A percentile compares a stretch with the other conserved stretches of the same genome.
Conservation (phyloP, 257 asterid genomes). For the Avicennia marina region DNA sequence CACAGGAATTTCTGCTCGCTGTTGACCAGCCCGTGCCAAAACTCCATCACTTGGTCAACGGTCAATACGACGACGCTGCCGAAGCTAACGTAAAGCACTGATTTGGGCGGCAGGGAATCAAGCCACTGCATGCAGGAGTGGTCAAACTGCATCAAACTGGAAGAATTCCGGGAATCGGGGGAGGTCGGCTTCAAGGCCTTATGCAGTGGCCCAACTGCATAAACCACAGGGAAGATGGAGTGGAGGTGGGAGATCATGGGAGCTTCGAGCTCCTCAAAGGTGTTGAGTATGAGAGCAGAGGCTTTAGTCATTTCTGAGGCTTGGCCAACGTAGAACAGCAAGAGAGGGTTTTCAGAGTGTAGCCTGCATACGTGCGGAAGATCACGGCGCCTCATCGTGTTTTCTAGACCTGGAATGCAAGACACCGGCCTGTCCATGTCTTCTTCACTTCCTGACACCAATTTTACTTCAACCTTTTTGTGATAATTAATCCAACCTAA, state of each 20-base stretch:
- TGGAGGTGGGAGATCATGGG: neutral
- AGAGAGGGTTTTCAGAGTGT: neutral
- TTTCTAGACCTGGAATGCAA: conserved; percentile 33
- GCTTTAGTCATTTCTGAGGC: conserved; percentile 22
- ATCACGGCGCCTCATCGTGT: conserved; percentile 29
- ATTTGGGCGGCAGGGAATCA: neutral
- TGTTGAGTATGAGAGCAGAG: conserved; percentile 14
- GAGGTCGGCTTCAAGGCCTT: neutral
- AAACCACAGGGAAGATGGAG: neutral
- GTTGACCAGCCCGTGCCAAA: conserved; percentile 9
- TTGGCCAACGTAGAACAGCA: conserved; percentile 32
- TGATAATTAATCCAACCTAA: neutral
- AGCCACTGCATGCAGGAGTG: neutral
- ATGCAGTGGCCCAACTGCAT: conserved; percentile 8
- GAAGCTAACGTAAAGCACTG: conserved; percentile 2
- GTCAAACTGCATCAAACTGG: neutral
- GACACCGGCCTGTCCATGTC: conserved; percentile 27
- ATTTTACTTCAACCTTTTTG: neutral
- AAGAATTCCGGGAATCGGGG: neutral
- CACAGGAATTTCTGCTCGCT: conserved; percentile 11
- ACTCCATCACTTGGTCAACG: neutral
- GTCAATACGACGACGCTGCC: conserved; percentile 2
- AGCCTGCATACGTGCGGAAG: conserved; percentile 33
- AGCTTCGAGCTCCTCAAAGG: conserved; percentile 13
- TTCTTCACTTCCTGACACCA: conserved; percentile 18